A percentile compares a stretch with the other conserved stretches of the same genome.
Conservation (phyloP, 805 yeast species). For the Yamadazyma akitaensis region DNA sequence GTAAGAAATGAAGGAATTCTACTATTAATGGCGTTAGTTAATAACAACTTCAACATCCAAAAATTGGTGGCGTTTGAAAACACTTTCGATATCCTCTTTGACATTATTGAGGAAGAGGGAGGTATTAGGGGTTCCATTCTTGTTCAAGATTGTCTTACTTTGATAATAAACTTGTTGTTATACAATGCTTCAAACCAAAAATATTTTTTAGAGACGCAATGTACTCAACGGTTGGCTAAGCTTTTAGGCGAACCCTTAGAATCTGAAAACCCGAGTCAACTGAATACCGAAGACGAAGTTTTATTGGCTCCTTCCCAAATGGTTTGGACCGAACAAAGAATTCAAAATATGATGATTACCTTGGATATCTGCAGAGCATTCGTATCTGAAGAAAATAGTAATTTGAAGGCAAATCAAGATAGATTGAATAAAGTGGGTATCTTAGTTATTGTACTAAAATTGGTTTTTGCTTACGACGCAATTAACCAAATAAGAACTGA, state of each 20-base stretch:
- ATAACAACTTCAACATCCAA: conserved; percentile 81
- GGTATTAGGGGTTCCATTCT: conserved; percentile 84
- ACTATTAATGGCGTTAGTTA: conserved; percentile 77
- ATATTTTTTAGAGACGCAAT: conserved; percentile 79
- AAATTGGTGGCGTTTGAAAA: conserved; percentile 93
- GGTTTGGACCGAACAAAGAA: conserved; percentile 75
- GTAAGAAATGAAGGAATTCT: conserved; percentile 84
- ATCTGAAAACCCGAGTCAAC: background rate
- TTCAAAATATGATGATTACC: conserved; percentile 61
- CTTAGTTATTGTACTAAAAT: conserved; percentile 59
- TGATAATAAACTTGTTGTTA: conserved; percentile 67
- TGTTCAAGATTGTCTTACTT: conserved; percentile 85
- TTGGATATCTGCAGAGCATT: conserved; percentile 72
- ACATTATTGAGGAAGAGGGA: conserved; percentile 82
- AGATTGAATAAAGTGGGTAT: conserved; percentile 59
- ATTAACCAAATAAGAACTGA: conserved; percentile 64
- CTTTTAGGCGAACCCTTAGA: conserved; percentile 57
- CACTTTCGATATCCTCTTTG: conserved; percentile 77
- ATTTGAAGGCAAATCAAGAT: conserved; percentile 58
- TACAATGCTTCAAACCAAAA: conserved; percentile 90
- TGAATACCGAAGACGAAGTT: conserved; percentile 28
- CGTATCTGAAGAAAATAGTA: conserved; percentile 67
- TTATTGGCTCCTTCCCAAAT: conserved; percentile 32
- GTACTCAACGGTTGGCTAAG: conserved; percentile 61
- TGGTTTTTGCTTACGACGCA: conserved; percentile 65